phyloP scores from a whole-genome alignment of 306 rosid genomes.

The Casuarina glauca region DNA sequence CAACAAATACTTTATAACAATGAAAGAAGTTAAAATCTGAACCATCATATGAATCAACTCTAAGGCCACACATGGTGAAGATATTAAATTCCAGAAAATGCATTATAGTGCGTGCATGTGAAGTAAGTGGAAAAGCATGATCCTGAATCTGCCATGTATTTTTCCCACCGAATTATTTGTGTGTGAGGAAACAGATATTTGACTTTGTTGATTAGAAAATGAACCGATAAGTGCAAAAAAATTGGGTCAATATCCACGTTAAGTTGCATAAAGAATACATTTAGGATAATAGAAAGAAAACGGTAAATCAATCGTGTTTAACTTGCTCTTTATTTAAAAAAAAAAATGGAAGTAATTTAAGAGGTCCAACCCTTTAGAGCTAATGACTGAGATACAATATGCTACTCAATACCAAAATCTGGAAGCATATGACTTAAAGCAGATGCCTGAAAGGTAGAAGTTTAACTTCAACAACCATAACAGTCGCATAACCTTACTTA shows the following conservation, averaged over 20 bases:
- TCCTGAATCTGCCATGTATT: not conserved
- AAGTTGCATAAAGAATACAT: not conserved
- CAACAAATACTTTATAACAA: constrained; percentile 7
- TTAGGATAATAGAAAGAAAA: not conserved
- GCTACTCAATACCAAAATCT: not conserved
- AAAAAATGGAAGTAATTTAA: not conserved
- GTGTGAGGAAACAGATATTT: not conserved
- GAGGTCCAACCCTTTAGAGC: not conserved
- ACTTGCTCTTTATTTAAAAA: too few relatives aligned
- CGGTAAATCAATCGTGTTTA: not conserved
- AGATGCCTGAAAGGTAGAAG: not conserved
- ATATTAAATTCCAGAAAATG: not conserved
- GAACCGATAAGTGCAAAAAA: not conserved
- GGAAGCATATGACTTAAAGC: not conserved
- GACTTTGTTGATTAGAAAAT: not conserved
- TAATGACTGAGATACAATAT: not conserved
- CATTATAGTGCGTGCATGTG: not conserved
- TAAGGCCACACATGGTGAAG: not conserved
- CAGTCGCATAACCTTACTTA: not conserved
- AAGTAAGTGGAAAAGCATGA: not conserved
- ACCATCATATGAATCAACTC: not conserved
- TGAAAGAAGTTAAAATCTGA: constrained; percentile 6
- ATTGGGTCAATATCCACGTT: not conserved
- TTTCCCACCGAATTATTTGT: not conserved
- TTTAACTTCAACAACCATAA: not conserved